Evolutionary conservation across 2,329 filamentous ascomycete species (phyloP).

Genomic region (Fusarium acutatum): DNA sequence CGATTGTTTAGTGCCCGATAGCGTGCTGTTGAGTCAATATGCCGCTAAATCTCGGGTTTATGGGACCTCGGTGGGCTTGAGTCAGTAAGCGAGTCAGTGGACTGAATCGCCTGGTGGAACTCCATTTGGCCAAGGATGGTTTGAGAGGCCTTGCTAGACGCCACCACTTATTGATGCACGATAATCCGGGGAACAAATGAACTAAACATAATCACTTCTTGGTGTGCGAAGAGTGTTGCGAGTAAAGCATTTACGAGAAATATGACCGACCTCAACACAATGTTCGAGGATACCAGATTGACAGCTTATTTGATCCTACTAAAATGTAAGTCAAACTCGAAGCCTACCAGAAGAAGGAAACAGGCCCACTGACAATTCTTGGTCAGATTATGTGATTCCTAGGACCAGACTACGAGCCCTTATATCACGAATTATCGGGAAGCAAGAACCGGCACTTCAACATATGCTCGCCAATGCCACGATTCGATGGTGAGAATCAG

Average conservation of each 20-base stretch:
- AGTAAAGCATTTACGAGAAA: neutral
- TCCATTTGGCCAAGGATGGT: neutral
- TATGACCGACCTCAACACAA: neutral
- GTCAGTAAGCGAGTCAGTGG: neutral
- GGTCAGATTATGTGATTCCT: neutral
- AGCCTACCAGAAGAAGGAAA: neutral
- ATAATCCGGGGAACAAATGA: neutral
- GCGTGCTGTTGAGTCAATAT: neutral
- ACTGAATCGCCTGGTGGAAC: neutral
- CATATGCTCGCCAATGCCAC: neutral
- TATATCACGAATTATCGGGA: neutral
- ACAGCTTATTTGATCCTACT: neutral
- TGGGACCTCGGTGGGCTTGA: neutral
- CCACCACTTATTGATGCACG: neutral
- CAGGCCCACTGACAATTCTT: neutral
- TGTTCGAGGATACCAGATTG: neutral
- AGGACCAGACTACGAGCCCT: neutral
- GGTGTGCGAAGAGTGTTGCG: accelerated
- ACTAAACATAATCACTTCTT: neutral
- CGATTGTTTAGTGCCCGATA: neutral
- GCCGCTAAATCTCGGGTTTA: neutral
- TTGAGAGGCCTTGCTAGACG: neutral
- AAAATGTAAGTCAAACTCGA: neutral
- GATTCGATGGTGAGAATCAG: neutral
- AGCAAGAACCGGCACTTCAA: neutral